phyloP scores from a whole-genome alignment of 1,284 basidiomycete genomes.

The Microbotryum silenes-acaulis region DNA sequence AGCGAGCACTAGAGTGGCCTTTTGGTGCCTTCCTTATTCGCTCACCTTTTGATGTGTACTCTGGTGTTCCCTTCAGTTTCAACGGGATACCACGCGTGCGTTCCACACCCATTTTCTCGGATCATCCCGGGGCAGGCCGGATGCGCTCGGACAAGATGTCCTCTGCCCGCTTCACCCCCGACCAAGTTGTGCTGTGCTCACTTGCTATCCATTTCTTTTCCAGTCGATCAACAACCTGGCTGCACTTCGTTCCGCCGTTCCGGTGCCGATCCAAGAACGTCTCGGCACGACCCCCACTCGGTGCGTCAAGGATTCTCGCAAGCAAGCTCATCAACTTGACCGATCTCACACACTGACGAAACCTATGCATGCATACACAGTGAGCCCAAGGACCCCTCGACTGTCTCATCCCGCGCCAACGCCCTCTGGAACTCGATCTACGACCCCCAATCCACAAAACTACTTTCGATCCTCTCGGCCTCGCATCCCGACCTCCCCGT shows the following conservation, averaged over 20 bases:
- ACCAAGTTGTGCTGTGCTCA: constrained; percentile 14
- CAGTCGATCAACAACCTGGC: constrained; percentile 76
- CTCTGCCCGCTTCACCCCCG: not conserved
- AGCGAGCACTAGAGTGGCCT: constrained; percentile 49
- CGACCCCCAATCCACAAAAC: constrained; percentile 76
- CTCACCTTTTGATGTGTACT: too few relatives aligned
- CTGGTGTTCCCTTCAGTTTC: constrained; percentile 1
- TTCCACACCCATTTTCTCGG: not conserved
- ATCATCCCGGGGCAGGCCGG: too few relatives aligned
- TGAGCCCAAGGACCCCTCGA: constrained; percentile 6
- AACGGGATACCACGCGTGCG: constrained; percentile 34
- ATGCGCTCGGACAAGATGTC: too few relatives aligned
- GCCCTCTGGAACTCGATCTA: constrained; percentile 86
- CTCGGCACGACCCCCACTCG: constrained; percentile 60
- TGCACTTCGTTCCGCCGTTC: constrained; percentile 62
- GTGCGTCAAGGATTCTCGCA: constrained; percentile 44
- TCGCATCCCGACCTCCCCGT: constrained; percentile 60
- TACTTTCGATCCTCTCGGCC: constrained; percentile 74
- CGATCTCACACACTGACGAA: constrained; percentile 3
- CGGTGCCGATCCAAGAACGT: constrained; percentile 64
- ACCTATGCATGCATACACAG: not conserved
- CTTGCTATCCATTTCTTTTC: not conserved
- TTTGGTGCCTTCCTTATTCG: not conserved
- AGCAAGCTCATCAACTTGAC: constrained; percentile 1
- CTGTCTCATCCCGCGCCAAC: not conserved